phyloP scores from a whole-genome alignment of 73 alveolate species.

The Uronychia binucleata region DNA sequence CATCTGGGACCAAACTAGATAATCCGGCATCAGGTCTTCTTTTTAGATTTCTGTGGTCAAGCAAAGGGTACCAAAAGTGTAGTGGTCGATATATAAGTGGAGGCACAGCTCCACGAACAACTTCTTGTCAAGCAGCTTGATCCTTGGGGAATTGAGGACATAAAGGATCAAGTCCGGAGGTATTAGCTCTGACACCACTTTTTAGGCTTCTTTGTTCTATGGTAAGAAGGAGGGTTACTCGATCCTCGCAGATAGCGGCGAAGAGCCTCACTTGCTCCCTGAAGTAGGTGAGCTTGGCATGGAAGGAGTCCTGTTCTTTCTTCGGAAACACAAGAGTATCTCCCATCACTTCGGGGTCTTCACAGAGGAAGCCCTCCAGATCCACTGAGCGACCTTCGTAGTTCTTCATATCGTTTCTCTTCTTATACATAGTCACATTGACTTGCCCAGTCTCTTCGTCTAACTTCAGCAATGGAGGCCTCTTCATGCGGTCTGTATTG shows the following conservation, averaged over 20 bases:
- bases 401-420: not conserved
- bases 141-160: not conserved
- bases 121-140: not conserved
- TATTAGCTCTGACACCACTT: not conserved
- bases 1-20: not conserved
- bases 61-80: not conserved
- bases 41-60: not conserved
- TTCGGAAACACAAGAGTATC: not conserved
- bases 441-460: not conserved
- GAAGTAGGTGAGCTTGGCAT: not conserved
- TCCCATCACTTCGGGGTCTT: not conserved
- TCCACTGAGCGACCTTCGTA: not conserved
- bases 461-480: not conserved
- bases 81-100: not conserved
- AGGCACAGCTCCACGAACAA: not conserved
- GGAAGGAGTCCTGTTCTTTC: not conserved
- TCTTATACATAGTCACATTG: not conserved
- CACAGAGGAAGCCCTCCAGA: not conserved
- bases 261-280: not conserved
- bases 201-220: constrained; percentile 3
- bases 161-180: not conserved
- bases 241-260: not conserved
- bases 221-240: not conserved
- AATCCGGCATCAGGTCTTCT: not conserved
- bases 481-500: not conserved